These are phyloP conservation scores for Dendrobium huoshanense DNA, from an alignment of 106 monocot genomes.

Conservation along the genomic window DNA sequence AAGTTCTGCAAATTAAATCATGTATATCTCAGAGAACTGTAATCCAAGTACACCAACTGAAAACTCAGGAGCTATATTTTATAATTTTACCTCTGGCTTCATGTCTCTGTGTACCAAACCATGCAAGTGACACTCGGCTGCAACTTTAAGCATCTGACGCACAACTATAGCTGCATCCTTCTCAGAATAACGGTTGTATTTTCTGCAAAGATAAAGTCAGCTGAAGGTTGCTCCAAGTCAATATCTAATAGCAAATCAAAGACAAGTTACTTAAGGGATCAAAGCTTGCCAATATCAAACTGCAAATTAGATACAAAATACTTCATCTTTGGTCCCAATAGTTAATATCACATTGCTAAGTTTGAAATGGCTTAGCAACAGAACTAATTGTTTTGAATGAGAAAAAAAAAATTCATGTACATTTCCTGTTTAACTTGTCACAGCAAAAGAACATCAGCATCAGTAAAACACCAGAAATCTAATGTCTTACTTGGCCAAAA, in stretches of 20 bases:
- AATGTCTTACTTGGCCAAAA: slow-evolving; percentile 72
- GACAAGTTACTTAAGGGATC: too few relatives aligned
- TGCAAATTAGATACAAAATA: background rate
- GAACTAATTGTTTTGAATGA: background rate
- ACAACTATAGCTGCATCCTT: slow-evolving; percentile 93
- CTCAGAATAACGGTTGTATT: slow-evolving; percentile 88
- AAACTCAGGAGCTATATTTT: background rate
- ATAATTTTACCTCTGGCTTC: slow-evolving; percentile 82
- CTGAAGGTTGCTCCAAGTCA: background rate
- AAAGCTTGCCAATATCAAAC: too few relatives aligned
- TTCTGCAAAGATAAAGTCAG: slow-evolving; percentile 34
- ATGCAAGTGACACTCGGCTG: slow-evolving; percentile 85
- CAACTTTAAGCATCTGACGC: slow-evolving; percentile 95
- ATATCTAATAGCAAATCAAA: background rate
- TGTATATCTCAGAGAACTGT: background rate
- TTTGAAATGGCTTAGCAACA: background rate
- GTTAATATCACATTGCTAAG: background rate
- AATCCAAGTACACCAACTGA: background rate
- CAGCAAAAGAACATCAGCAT: background rate
- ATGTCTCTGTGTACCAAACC: slow-evolving; percentile 98
- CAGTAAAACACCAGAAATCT: background rate
- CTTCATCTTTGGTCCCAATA: background rate
- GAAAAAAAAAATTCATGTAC: background rate
- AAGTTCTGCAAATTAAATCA: slow-evolving; percentile 66
- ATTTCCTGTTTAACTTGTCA: background rate